Evolutionary conservation across 495 filamentous ascomycete genomes (phyloP).

Genomic region (Penicillium silybi): DNA sequence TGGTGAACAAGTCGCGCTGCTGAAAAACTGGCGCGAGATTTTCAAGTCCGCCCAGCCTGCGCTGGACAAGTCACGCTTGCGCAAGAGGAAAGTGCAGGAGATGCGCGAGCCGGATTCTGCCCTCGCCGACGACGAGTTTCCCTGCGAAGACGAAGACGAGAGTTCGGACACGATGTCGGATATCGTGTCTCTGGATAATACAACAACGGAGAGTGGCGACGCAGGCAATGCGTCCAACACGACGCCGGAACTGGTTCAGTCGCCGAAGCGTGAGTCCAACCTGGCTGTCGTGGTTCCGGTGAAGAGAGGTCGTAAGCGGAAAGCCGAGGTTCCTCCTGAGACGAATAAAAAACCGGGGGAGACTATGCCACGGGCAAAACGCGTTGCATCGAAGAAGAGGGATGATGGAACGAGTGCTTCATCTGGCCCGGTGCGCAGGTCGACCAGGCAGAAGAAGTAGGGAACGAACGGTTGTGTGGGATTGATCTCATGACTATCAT

Average conservation of each 20-base stretch:
- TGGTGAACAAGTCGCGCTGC: conserved; percentile 41
- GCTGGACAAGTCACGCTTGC: conserved; percentile 24
- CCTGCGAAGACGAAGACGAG: conserved; percentile 6
- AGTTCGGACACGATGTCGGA: conserved; percentile 21
- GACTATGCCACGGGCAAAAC: conserved; percentile 23
- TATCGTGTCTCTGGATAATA: conserved; percentile 8
- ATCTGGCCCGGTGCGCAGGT: conserved; percentile 30
- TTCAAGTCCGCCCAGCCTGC: conserved; percentile 39
- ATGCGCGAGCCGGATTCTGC: not conserved
- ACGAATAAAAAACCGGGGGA: conserved; percentile 5
- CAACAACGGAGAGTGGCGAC: conserved; percentile 9
- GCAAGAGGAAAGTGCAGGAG: conserved; percentile 8
- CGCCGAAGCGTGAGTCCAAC: conserved; percentile 6
- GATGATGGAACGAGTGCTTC: conserved; percentile 7
- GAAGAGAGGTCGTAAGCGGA: conserved; percentile 34
- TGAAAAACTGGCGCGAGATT: conserved; percentile 51
- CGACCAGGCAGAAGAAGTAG: conserved; percentile 31
- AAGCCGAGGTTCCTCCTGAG: conserved; percentile 28
- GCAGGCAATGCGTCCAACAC: conserved; percentile 22
- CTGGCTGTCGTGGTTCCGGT: conserved; percentile 7
- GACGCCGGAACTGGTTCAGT: conserved; percentile 13
- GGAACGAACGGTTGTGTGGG: not conserved
- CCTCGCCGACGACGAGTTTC: conserved; percentile 9
- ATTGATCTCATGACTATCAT: not conserved
- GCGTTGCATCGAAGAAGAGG: conserved; percentile 24